Percentiles rank a stretch among this genome's conserved stretches.
Conservation (phyloP, 2,329 filamentous ascomycete genomes). For the Ascochyta clinopodiicola region DNA sequence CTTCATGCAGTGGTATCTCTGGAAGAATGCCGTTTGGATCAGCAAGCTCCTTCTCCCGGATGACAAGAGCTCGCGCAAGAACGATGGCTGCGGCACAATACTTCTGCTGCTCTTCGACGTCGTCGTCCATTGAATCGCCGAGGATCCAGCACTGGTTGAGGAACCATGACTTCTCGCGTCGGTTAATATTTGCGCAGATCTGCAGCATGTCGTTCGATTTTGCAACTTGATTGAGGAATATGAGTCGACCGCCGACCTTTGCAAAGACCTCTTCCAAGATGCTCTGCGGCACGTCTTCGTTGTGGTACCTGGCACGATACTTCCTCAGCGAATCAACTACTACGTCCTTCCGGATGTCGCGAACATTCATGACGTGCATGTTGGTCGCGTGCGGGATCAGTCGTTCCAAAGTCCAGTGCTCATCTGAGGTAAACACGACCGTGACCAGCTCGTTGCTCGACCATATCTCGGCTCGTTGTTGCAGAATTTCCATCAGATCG, state of each 20-base stretch:
- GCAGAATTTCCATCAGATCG: slow-evolving; percentile 88
- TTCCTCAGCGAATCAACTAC: slow-evolving; percentile 76
- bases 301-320: slow-evolving; percentile 78
- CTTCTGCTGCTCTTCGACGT: slow-evolving; percentile 97
- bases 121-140: slow-evolving; percentile 82
- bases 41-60: slow-evolving; percentile 70
- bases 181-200: slow-evolving; percentile 74
- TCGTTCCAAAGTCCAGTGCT: slow-evolving; percentile 97
- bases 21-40: slow-evolving; percentile 74
- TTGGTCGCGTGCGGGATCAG: slow-evolving; percentile 89
- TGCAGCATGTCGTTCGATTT: slow-evolving; percentile 81
- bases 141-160: slow-evolving; percentile 80
- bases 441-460: slow-evolving; percentile 88
- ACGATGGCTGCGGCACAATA: slow-evolving; percentile 95
- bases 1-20: slow-evolving; percentile 60
- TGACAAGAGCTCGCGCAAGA: slow-evolving; percentile 85
- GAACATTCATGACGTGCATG: slow-evolving; percentile 87
- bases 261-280: slow-evolving; percentile 81
- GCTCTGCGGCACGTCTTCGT: slow-evolving; percentile 62
- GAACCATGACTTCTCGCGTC: slow-evolving; percentile 77
- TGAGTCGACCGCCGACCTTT: slow-evolving; percentile 85
- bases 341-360: slow-evolving; percentile 77
- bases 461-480: slow-evolving; percentile 96
- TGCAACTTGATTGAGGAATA: slow-evolving; percentile 86
- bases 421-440: slow-evolving; percentile 91